These are phyloP conservation scores for Flueggea neowawraea DNA, from an alignment of 441 rosid species.

Conservation along the genomic window DNA sequence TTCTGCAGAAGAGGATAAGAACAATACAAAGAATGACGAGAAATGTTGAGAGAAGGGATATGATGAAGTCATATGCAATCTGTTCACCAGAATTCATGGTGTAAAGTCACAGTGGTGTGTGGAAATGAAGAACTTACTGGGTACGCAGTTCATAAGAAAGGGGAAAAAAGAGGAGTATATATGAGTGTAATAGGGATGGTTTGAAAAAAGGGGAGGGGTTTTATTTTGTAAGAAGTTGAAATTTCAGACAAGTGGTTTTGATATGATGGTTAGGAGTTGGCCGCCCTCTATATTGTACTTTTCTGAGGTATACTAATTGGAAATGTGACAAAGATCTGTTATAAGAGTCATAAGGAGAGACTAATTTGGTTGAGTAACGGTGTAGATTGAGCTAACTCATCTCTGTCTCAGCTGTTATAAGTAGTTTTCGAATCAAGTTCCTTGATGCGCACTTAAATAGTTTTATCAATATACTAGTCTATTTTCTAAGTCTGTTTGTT, in stretches of 20 bases:
- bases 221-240: slow-evolving; percentile 33
- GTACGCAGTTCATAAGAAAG: background rate
- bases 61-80: slow-evolving; percentile 40
- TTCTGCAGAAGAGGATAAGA: slow-evolving; percentile 48
- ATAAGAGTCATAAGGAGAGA: no score
- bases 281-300: slow-evolving; percentile 17
- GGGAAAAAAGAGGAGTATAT: background rate
- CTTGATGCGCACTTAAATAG: no score
- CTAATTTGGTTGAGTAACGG: no score
- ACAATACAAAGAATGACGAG: slow-evolving; percentile 39
- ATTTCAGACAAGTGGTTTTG: background rate
- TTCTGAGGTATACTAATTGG: background rate
- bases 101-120: no score
- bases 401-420: no score
- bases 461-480: no score
- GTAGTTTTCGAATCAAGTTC: no score
- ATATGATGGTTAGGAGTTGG: slow-evolving; percentile 28
- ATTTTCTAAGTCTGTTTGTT: no score
- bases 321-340: no score
- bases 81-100: slow-evolving; percentile 33
- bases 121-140: no score
- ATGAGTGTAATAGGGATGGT: background rate
- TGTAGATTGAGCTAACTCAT: no score
- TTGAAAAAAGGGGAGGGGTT: slow-evolving; percentile 19
- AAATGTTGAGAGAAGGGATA: slow-evolving; percentile 42